Conservation (phyloP, 2,329 filamentous ascomycete species). For the Verticillium nonalfalfae region DNA sequence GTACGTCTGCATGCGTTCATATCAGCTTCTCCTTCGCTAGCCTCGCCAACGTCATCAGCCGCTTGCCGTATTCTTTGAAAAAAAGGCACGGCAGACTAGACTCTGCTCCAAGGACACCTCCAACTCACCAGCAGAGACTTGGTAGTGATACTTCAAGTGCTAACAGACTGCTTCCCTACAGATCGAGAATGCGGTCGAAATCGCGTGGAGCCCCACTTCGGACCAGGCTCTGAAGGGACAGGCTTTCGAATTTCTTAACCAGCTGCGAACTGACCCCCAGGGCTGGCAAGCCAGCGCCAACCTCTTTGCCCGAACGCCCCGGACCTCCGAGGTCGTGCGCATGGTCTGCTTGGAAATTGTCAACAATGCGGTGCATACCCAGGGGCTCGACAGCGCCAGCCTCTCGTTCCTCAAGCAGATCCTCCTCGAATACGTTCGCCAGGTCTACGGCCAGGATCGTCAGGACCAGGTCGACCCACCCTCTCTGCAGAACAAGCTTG, state of each 20-base stretch:
- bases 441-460: conserved; percentile 59
- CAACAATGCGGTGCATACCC: conserved; percentile 82
- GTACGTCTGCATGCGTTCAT: conserved; percentile 22
- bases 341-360: conserved; percentile 88
- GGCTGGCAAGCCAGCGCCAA: conserved; percentile 86
- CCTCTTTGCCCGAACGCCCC: conserved; percentile 76
- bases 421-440: conserved; percentile 73
- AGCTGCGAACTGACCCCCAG: conserved; percentile 73
- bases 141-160: not conserved
- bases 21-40: conserved; percentile 16
- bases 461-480: conserved; percentile 60
- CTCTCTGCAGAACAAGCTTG: conserved; percentile 91
- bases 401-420: conserved; percentile 73
- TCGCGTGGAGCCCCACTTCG: conserved; percentile 78
- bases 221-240: conserved; percentile 71
- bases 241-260: conserved; percentile 74
- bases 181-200: conserved; percentile 93
- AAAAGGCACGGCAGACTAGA: not conserved
- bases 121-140: not conserved
- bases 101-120: not conserved
- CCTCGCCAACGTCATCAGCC: conserved; percentile 13
- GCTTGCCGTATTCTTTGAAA: not conserved
- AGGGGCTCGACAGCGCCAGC: conserved; percentile 66
- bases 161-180: conserved; percentile 28
- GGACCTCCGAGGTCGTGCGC: conserved; percentile 75